phyloP scores from a whole-genome alignment of 2,329 filamentous ascomycete species.

The Rhytidhysteron rufulum region DNA sequence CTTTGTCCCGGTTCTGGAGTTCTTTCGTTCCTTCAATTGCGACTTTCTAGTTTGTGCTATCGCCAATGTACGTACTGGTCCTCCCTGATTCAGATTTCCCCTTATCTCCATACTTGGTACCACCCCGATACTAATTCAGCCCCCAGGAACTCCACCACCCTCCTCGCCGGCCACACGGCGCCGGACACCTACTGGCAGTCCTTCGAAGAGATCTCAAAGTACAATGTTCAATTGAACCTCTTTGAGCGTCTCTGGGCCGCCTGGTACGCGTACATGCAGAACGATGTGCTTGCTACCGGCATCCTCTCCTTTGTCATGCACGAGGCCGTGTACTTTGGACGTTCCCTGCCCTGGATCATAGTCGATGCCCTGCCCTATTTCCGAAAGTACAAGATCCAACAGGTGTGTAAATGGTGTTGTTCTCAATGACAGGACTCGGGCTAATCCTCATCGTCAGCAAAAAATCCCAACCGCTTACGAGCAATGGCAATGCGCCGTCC shows the following conservation, averaged over 20 bases:
- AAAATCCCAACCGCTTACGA: slow-evolving; percentile 92
- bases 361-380: slow-evolving; percentile 85
- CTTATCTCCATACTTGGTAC: background rate
- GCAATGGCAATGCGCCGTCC: slow-evolving; percentile 89
- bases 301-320: slow-evolving; percentile 98
- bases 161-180: slow-evolving; percentile 31
- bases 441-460: slow-evolving; percentile 42
- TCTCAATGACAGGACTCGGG: slow-evolving; percentile 1
- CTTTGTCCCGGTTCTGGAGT: background rate
- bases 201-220: slow-evolving; percentile 61
- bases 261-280: slow-evolving; percentile 98
- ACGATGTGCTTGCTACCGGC: slow-evolving; percentile 91
- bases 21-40: background rate
- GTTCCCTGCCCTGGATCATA: slow-evolving; percentile 85
- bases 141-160: slow-evolving; percentile 32
- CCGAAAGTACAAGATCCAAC: slow-evolving; percentile 92
- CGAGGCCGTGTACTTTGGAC: slow-evolving; percentile 91
- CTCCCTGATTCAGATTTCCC: background rate
- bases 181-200: slow-evolving; percentile 62
- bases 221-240: slow-evolving; percentile 83
- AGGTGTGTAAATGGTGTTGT: slow-evolving; percentile 49
- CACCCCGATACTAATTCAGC: background rate
- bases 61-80: slow-evolving; percentile 3
- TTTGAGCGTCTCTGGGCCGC: slow-evolving; percentile 87
- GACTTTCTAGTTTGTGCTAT: background rate